These are phyloP conservation scores for Barnettozyma siamensis DNA, from an alignment of 805 yeast species.

Conservation along the genomic window DNA sequence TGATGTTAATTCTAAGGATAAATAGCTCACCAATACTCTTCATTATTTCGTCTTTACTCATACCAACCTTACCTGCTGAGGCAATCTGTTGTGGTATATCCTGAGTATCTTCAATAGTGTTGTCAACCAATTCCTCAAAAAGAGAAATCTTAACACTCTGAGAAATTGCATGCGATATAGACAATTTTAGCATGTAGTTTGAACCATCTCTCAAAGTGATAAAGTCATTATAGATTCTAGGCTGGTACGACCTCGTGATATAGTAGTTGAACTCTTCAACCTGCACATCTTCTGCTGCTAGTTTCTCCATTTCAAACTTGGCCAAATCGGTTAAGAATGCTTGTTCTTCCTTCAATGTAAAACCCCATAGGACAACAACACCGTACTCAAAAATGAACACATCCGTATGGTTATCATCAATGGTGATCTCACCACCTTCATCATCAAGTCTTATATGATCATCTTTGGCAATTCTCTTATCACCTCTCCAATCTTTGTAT, in stretches of 20 bases:
- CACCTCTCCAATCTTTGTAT: conserved; percentile 72
- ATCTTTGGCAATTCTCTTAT: conserved; percentile 37
- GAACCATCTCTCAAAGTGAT: conserved; percentile 84
- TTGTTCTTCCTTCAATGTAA: conserved; percentile 73
- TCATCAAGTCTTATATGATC: conserved; percentile 68
- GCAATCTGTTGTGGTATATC: conserved; percentile 97
- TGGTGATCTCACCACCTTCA: conserved; percentile 92
- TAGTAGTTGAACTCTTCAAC: conserved; percentile 93
- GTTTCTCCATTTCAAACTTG: conserved; percentile 86
- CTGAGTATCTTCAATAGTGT: conserved; percentile 95
- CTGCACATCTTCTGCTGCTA: conserved; percentile 88
- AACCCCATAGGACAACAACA: conserved; percentile 97
- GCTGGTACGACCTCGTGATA: conserved; percentile 89
- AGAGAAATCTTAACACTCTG: conserved; percentile 93
- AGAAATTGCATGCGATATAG: conserved; percentile 92
- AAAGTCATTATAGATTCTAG: conserved; percentile 92
- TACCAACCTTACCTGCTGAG: conserved; percentile 86
- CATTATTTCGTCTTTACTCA: conserved; percentile 94
- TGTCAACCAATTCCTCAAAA: conserved; percentile 93
- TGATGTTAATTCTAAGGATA: conserved; percentile 76
- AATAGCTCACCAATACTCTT: conserved; percentile 94
- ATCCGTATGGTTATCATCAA: conserved; percentile 72
- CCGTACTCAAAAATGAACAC: conserved; percentile 92
- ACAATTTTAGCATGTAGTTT: conserved; percentile 86
- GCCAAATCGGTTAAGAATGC: conserved; percentile 80